Conservation (phyloP, 495 filamentous ascomycete genomes). For the Tuber indicum region DNA sequence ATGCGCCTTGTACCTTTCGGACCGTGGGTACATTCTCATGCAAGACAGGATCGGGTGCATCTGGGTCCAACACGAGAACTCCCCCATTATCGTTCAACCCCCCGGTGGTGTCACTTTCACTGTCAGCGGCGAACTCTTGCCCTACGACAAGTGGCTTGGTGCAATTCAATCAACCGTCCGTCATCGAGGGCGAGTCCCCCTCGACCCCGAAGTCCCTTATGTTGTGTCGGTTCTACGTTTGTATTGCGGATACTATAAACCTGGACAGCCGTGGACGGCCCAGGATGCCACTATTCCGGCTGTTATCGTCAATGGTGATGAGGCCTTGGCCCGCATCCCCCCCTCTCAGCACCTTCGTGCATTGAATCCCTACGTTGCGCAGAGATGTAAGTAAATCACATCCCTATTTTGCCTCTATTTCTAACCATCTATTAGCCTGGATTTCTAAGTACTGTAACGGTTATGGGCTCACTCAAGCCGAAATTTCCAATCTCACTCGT, state of each 20-base stretch:
- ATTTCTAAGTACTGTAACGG: conserved; percentile 23
- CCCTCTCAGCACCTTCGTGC: conserved; percentile 4
- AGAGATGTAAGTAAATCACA: conserved; percentile 20
- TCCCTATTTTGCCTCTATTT: neutral
- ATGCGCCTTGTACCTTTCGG: conserved; percentile 11
- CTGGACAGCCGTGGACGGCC: neutral
- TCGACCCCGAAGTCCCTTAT: conserved; percentile 13
- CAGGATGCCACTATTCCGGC: neutral
- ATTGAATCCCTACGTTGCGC: conserved; percentile 26
- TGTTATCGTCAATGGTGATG: neutral
- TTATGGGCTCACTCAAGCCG: conserved; percentile 19
- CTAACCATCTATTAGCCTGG: conserved; percentile 17
- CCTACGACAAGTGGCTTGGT: conserved; percentile 18
- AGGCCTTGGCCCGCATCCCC: neutral
- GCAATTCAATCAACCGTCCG: conserved; percentile 13
- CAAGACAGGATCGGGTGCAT: conserved; percentile 14
- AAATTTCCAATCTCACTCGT: conserved; percentile 19
- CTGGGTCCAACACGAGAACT: conserved; percentile 19
- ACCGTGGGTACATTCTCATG: conserved; percentile 16
- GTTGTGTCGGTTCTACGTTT: conserved; percentile 7
- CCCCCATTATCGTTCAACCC: conserved; percentile 11
- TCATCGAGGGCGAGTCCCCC: conserved; percentile 1
- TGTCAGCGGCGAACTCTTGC: conserved; percentile 6
- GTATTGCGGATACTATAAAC: conserved; percentile 15
- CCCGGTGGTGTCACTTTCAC: neutral